Conservation (phyloP, 225 moss, liverwort and hornwort species). For the Anthoceros angustus region DNA sequence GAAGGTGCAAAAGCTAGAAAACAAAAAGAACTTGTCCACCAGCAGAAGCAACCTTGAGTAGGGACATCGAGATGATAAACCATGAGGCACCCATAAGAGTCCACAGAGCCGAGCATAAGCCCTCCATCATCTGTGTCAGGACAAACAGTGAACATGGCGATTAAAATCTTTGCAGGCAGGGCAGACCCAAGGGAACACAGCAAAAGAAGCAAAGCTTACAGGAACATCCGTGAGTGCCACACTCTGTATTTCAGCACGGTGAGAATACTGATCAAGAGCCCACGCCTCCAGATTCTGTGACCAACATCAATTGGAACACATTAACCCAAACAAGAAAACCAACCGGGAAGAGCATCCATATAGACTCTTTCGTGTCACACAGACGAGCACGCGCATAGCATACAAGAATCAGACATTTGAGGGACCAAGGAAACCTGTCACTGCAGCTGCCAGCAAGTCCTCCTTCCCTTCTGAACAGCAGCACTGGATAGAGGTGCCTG, state of each 20-base stretch:
- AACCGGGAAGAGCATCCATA: too few relatives aligned
- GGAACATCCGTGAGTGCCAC: slow-evolving; percentile 42
- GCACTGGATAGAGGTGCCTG: slow-evolving; percentile 44
- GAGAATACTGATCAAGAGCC: slow-evolving; percentile 62
- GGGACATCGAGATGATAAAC: slow-evolving; percentile 38
- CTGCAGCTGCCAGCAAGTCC: slow-evolving; percentile 45
- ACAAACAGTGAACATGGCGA: neutral
- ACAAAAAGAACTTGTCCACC: slow-evolving; percentile 3
- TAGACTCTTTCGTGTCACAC: neutral
- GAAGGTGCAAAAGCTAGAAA: slow-evolving; percentile 6
- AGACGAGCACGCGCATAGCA: neutral
- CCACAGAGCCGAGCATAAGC: slow-evolving; percentile 56
- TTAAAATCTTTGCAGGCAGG: neutral
- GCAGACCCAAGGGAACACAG: neutral
- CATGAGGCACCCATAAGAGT: slow-evolving; percentile 57
- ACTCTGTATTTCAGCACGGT: slow-evolving; percentile 72
- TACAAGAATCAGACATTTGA: too few relatives aligned
- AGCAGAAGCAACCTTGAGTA: slow-evolving; percentile 28
- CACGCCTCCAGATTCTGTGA: slow-evolving; percentile 36
- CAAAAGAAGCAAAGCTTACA: slow-evolving; percentile 24
- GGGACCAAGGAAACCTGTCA: slow-evolving; percentile 21
- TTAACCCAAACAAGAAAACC: too few relatives aligned
- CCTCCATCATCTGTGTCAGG: slow-evolving; percentile 40
- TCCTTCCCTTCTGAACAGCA: slow-evolving; percentile 48
- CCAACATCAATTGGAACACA: neutral